phyloP scores from a whole-genome alignment of 345 rosid species.

The Citrus cavaleriei region DNA sequence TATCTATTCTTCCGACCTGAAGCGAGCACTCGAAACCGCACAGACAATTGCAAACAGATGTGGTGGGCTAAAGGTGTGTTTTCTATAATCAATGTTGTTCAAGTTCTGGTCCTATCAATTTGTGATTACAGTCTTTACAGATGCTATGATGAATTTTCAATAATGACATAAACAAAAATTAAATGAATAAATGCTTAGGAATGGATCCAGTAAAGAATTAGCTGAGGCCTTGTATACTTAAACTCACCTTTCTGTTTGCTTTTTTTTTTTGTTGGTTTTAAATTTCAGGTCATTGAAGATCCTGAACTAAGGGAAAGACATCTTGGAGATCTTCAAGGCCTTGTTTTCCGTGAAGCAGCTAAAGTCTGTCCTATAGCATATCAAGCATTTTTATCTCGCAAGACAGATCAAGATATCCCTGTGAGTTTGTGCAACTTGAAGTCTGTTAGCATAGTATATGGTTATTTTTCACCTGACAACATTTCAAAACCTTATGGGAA shows the following conservation, averaged over 20 bases:
- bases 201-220: not conserved
- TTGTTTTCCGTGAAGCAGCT: constrained; percentile 51
- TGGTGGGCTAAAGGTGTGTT: constrained; percentile 53
- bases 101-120: not conserved
- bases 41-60: constrained; percentile 61
- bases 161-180: not conserved
- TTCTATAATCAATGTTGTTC: not conserved
- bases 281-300: constrained; percentile 61
- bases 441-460: not conserved
- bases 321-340: constrained; percentile 86
- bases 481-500: not conserved
- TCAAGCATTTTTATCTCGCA: constrained; percentile 53
- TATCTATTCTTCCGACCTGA: constrained; percentile 80
- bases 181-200: not conserved
- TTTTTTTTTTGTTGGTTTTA: not conserved
- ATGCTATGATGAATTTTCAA: not conserved
- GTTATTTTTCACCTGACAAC: not conserved
- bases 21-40: constrained; percentile 80
- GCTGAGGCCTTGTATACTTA: not conserved
- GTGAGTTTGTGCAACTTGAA: constrained; percentile 36
- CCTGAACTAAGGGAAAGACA: constrained; percentile 65
- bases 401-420: constrained; percentile 63
- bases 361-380: constrained; percentile 46
- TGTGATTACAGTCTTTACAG: not conserved
- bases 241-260: too few species aligned